These are phyloP conservation scores for Colletotrichum lini DNA, from an alignment of 2,329 filamentous ascomycete genomes.

Conservation along the genomic window DNA sequence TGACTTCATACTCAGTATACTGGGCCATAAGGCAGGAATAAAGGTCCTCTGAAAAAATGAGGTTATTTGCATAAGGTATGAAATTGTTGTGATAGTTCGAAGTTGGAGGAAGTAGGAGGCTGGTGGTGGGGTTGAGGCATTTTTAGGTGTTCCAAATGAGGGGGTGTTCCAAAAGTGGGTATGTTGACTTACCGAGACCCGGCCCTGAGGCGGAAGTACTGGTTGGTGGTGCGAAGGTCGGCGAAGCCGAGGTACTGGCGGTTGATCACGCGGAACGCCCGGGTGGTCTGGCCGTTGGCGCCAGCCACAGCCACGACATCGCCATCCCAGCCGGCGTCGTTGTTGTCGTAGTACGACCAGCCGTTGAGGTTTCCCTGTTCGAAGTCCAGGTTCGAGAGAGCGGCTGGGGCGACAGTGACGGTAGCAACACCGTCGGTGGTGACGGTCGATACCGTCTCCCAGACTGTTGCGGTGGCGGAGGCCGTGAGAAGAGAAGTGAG, in stretches of 20 bases:
- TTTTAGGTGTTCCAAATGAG: too few species aligned
- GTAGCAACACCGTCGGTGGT: not conserved
- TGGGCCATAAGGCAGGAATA: too few species aligned
- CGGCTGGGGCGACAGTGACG: not conserved
- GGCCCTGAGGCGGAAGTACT: not conserved
- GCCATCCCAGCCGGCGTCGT: not conserved
- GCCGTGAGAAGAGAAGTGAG: not conserved
- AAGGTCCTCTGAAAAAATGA: too few species aligned
- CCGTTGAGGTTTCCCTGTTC: conserved; percentile 4
- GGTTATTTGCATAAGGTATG: too few species aligned
- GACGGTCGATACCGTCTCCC: not conserved
- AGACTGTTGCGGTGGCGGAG: not conserved
- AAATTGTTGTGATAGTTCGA: too few species aligned
- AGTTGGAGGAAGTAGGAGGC: too few species aligned
- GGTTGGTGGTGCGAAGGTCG: not conserved
- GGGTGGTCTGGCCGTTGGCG: not conserved
- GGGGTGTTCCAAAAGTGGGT: too few species aligned
- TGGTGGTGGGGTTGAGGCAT: too few species aligned
- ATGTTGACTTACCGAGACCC: not conserved
- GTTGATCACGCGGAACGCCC: not conserved
- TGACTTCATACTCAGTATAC: too few species aligned
- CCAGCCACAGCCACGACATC: conserved; percentile 2
- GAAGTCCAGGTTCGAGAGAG: not conserved
- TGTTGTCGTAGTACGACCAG: conserved; percentile 9
- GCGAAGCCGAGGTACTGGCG: not conserved